These are phyloP conservation scores for Claviceps fusiformis DNA, from an alignment of 2,329 filamentous ascomycete genomes.

Conservation along the genomic window DNA sequence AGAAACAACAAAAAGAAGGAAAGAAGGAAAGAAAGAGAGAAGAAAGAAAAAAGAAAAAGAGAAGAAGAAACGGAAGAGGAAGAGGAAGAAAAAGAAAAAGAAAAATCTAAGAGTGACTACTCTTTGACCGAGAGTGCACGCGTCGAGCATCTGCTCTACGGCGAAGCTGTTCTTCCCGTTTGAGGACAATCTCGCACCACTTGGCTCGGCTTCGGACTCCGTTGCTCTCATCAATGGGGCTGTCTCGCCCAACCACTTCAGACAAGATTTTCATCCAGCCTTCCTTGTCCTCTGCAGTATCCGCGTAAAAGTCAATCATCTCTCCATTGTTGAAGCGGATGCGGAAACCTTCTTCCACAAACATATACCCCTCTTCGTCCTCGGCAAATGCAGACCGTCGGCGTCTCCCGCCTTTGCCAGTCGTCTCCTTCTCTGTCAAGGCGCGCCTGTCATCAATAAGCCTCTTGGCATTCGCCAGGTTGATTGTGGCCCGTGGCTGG, in stretches of 20 bases:
- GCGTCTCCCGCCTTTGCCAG: slow-evolving; percentile 61
- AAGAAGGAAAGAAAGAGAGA: too few relatives aligned
- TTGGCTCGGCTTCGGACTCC: slow-evolving; percentile 36
- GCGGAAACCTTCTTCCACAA: slow-evolving; percentile 97
- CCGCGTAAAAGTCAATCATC: slow-evolving; percentile 96
- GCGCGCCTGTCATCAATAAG: slow-evolving; percentile 84
- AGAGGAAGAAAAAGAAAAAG: neutral
- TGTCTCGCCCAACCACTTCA: slow-evolving; percentile 50
- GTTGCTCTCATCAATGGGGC: slow-evolving; percentile 29
- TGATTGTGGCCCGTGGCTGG: slow-evolving; percentile 93
- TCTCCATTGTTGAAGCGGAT: slow-evolving; percentile 98
- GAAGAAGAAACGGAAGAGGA: too few relatives aligned
- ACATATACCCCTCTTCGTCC: slow-evolving; percentile 98
- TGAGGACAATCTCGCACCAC: slow-evolving; percentile 56
- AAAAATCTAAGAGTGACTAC: slow-evolving; percentile 27
- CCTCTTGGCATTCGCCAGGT: slow-evolving; percentile 81
- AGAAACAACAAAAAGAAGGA: too few relatives aligned
- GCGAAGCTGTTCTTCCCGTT: slow-evolving; percentile 46
- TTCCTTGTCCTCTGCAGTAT: slow-evolving; percentile 75
- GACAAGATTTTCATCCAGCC: slow-evolving; percentile 84
- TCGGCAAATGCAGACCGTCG: slow-evolving; percentile 93
- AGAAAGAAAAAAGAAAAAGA: too few relatives aligned
- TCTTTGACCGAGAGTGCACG: slow-evolving; percentile 44
- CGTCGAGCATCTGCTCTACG: slow-evolving; percentile 38
- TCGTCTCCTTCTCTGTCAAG: slow-evolving; percentile 71